These are phyloP conservation scores for Pisolithus microcarpus DNA, from an alignment of 768 basidiomycete genomes.

Conservation along the genomic window DNA sequence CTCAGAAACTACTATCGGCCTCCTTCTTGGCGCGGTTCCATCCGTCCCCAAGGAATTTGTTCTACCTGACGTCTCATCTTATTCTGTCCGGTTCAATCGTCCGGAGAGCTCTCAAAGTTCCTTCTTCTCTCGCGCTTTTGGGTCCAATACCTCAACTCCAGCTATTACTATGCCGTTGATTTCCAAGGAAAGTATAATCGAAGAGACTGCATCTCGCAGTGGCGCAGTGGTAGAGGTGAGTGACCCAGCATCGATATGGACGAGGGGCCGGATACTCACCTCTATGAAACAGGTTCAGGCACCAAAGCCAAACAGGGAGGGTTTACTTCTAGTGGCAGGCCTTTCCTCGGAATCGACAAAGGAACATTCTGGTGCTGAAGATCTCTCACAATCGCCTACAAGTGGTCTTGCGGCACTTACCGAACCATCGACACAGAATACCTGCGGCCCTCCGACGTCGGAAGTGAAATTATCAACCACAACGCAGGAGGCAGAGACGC, in stretches of 20 bases:
- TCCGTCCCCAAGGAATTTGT: background rate
- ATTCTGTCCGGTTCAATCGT: constrained; percentile 18
- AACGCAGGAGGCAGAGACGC: too few relatives aligned
- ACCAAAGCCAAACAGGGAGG: background rate
- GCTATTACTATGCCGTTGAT: too few relatives aligned
- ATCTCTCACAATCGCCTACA: background rate
- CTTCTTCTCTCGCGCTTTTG: constrained; percentile 21
- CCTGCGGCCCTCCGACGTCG: too few relatives aligned
- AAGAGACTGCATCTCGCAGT: background rate
- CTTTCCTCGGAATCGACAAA: too few relatives aligned
- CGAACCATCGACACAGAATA: background rate
- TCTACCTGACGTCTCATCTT: constrained; percentile 21
- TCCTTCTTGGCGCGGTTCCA: background rate
- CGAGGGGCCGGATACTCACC: too few relatives aligned
- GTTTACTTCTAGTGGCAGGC: background rate
- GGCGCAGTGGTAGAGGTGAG: too few relatives aligned
- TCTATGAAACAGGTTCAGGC: too few relatives aligned
- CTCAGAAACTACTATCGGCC: background rate
- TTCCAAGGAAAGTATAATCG: too few relatives aligned
- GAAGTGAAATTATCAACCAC: too few relatives aligned
- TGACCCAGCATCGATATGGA: too few relatives aligned
- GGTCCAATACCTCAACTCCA: background rate
- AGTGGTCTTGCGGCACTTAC: background rate
- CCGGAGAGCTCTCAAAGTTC: constrained; percentile 10
- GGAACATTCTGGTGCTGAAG: background rate